Evolutionary conservation across 331 rosid genomes (phyloP), one percentile per base, ranked within the genome.

Genomic region (Quercus tomentella): DNA sequence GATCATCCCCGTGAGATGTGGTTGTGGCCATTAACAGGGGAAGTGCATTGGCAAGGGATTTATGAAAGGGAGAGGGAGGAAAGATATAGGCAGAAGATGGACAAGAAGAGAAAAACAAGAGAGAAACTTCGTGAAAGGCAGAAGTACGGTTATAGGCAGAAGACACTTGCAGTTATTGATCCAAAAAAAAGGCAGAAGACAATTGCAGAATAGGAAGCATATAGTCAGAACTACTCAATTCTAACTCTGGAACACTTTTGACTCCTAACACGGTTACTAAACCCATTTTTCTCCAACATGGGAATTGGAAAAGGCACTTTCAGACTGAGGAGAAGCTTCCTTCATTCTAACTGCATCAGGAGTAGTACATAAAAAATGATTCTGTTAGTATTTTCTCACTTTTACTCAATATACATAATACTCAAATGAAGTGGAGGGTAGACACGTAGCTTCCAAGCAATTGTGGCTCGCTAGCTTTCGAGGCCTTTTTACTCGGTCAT

Each of bases 21-120:
- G 99, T 49, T 96, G 85, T 96, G 99, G 97, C 99, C 99, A 28
- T 77, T 86, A 80, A 93, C 97, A 9, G 97, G 98, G 54, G 99
- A 96, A 81, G 91, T 96, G 70, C 90, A 91, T 80, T 90, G 98
- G 98, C 92, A 87, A 82, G 97, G 99, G 68, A 73, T 92, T 77
- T 88, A 93, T 80, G 93, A 85, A 62, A 85, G 90, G 85, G 97
- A 96, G 79, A 90, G 91, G 77, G 93, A 93, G 85, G 89, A 89
- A 81, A 88, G 90, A 78, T 85, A 93, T 71, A 88, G 97, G 85
- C 70, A 72, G 65, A 93, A 91, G 89, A 89, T 93, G 97, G 97
- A 93, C 83, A 96, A 93, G 85, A 89, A 90, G 77, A 86, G 92
- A 80, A 92, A 87, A 82, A 74, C 85, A 20, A 93, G 63, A 88